Evolutionary conservation across 176 grass and related monocot species (phyloP).

Genomic region (Oropetium thomaeum): DNA sequence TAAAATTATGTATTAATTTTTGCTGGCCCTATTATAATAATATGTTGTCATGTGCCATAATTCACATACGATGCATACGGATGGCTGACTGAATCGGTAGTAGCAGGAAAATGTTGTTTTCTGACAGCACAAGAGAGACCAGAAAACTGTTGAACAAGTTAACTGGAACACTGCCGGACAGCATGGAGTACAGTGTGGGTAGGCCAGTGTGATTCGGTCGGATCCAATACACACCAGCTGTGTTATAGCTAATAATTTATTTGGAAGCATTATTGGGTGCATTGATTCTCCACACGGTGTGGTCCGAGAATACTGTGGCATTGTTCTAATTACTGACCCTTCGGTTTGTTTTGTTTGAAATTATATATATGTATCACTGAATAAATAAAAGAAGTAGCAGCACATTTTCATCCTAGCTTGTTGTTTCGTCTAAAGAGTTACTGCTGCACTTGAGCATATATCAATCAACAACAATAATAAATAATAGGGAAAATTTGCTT

Average conservation of each 20-base stretch:
- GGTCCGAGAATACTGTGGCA: background rate
- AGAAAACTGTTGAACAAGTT: background rate
- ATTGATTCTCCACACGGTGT: background rate
- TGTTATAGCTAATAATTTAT: background rate
- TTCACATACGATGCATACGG: background rate
- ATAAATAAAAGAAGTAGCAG: too few species aligned
- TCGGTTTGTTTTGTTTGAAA: background rate
- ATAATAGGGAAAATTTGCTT: too few species aligned
- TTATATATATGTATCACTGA: too few species aligned
- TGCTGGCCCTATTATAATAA: too few species aligned
- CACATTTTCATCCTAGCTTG: too few species aligned
- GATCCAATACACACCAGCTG: background rate
- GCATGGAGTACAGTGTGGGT: background rate
- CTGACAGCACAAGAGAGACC: background rate
- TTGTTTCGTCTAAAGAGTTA: background rate
- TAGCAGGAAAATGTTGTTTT: background rate
- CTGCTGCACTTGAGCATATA: background rate
- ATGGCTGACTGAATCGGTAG: background rate
- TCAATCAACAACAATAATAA: background rate
- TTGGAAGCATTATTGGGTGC: background rate
- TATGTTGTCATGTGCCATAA: background rate
- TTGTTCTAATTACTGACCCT: background rate
- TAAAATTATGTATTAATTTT: background rate
- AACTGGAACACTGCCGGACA: background rate
- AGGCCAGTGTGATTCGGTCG: background rate